Percentiles rank a stretch among this genome's conserved stretches.
phyloP scores from a whole-genome alignment of 768 basidiomycete genomes.

The Suillus americanus region DNA sequence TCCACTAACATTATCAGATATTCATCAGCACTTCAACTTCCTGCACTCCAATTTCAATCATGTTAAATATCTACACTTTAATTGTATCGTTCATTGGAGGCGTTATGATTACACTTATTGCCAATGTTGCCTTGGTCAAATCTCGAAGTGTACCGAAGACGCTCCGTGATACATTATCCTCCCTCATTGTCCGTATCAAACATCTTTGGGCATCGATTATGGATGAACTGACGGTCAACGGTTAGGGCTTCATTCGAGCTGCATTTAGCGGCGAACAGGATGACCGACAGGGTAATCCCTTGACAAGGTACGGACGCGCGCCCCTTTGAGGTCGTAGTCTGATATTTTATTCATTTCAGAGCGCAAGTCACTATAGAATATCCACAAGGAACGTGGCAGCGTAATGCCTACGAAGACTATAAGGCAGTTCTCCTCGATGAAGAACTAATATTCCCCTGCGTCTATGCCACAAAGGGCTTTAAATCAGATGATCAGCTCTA shows the following conservation, averaged over 20 bases:
- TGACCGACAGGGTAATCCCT: constrained; percentile 11
- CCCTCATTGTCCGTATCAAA: constrained; percentile 10
- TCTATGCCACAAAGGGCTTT: constrained; percentile 24
- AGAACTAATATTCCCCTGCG: constrained; percentile 20
- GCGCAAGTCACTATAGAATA: constrained; percentile 15
- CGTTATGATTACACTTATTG: constrained; percentile 15
- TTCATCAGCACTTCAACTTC: background rate
- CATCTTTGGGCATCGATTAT: background rate
- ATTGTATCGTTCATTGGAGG: constrained; percentile 15
- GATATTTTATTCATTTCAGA: constrained; percentile 5
- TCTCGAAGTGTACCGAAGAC: constrained; percentile 10
- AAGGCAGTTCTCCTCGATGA: constrained; percentile 21
- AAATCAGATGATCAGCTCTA: constrained; percentile 22
- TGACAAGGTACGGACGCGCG: constrained; percentile 14
- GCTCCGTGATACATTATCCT: constrained; percentile 5
- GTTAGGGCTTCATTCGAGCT: constrained; percentile 7
- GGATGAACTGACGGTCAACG: constrained; percentile 1
- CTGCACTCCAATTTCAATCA: constrained; percentile 6
- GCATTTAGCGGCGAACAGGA: background rate
- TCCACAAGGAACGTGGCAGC: constrained; percentile 19
- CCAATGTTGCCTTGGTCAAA: constrained; percentile 13
- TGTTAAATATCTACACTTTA: constrained; percentile 15
- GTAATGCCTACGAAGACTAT: constrained; percentile 18
- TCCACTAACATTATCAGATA: background rate
- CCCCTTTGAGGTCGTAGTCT: background rate